Base-by-base conservation (phyloP, 805 yeast species). In the Wickerhamiella alocasiicola region DNA sequence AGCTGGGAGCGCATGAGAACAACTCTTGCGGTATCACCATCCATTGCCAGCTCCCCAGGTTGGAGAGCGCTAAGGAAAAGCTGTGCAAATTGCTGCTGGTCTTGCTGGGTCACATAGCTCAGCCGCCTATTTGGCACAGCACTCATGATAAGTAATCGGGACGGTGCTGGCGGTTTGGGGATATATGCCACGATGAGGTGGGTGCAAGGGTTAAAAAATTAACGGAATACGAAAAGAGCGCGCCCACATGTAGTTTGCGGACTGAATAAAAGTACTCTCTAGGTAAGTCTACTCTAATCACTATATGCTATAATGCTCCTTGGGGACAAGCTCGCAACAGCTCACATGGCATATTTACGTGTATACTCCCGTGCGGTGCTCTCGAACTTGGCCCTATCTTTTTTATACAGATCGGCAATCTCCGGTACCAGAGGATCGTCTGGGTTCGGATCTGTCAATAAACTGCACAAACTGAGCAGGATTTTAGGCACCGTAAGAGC, bases 381-480 rank as follows among this genome's bases (percentile, higher is more conserved):
- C 66, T 91, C 96, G 63, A 85, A 91, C 64, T 85, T 84, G 36
- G 84, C 71, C 60, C 91, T 74, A 66, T 91, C 96, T 52, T 85
- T 83, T 69, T 87, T 87, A 70, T 87, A 93, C 49, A 87, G 75
- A 59, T 88, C 94, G 38, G 97, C 97, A 55, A 91, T 91, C 65
- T 91, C 98, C 17, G 97, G 96, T 30, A 91, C 98, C 61, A 91
- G 74, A 46, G 98, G 98, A 70, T 91, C 98, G 61, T 91, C 98
- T 28, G 97, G 97, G 59, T 88, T 88, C 39, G 98, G 97, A 63
- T 91, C 97, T 23, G 97, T 88, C 58, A 91, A 74, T 62, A 91
- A 68, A 12, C 97, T 88, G 61, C 96, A 87, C 56, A 91, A 88
- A 25, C 96, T 85, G 53, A 91, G 72, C 51, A 91, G 72, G 44